Evolutionary conservation across 2,329 filamentous ascomycete species (phyloP), one percentile per base, ranked within the genome.

Genomic region (Grosmannia serpens): DNA sequence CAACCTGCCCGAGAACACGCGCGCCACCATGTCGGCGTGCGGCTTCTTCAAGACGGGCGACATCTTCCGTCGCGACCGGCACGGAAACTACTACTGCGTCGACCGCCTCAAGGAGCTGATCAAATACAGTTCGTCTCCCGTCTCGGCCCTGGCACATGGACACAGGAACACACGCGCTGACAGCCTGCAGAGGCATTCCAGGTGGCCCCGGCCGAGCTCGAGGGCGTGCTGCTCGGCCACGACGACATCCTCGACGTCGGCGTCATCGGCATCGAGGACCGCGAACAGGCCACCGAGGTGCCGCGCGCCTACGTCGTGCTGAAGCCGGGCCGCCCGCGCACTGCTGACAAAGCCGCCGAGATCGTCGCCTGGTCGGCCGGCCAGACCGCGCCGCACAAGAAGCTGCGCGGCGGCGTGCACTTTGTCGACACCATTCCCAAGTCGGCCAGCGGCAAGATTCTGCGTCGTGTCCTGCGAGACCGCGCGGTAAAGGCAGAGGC

Each of bases 1-100:
- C 64, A 89, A 90, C 66, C 87, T 88, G 59, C 80, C 83, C 0
- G 81, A 86, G 62, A 82, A 85, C 3, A 90, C 89, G 3, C 76
- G 75, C 2, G 84, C 89, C 52, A 84, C 87, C 0, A 83, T 94
- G 61, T 88, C 87, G 2, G 64, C 75, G 0, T 89, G 95, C 63
- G 89, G 89, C 1, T 96, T 85, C 75, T 96, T 95, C 78, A 91
- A 86, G 71, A 96, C 91, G 0, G 91, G 91, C 2, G 91, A 96
- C 66, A 84, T 96, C 29, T 88, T 89, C 4, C 85, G 88, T 63
- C 82, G 88, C 66, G 89, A 95, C 67, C 74, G 79, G 52, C 78
- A 88, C 55, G 88, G 88, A 33, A 89, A 95, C 67, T 89, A 95
- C 66, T 96, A 85, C 75, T 92, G 96, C 68, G 95, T 91, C 1